Evolutionary conservation across 495 filamentous ascomycete species (phyloP).

Genomic region (Aspergillus cristatus): DNA sequence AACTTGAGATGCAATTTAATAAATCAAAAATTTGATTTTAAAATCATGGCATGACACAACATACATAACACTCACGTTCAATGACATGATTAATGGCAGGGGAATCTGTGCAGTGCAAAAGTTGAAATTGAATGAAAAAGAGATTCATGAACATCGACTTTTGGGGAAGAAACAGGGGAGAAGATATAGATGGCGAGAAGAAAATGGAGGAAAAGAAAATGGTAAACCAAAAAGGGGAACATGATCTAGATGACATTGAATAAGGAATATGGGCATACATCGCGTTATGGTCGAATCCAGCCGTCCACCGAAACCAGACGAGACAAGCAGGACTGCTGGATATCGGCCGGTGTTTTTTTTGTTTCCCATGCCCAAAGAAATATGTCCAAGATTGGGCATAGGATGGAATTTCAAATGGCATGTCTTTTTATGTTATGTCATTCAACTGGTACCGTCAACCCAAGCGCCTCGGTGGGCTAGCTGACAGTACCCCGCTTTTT

Average conservation of each 20-base stretch:
- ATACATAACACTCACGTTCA: background rate
- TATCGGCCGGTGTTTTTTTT: too few relatives aligned
- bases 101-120: slow-evolving; percentile 25
- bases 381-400: too few relatives aligned
- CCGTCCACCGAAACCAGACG: background rate
- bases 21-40: too few relatives aligned
- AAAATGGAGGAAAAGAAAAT: background rate
- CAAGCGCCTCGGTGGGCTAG: too few relatives aligned
- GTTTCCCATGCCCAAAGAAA: background rate
- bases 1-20: too few relatives aligned
- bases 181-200: background rate
- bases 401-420: too few relatives aligned
- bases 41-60: background rate
- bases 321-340: background rate
- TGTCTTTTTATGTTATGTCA: background rate
- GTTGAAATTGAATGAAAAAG: background rate
- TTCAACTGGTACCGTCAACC: background rate
- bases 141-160: background rate
- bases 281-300: background rate
- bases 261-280: slow-evolving; percentile 3
- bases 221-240: slow-evolving; percentile 2
- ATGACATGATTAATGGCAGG: slow-evolving; percentile 4
- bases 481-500: background rate
- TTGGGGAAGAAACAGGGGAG: background rate
- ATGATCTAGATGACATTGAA: slow-evolving; percentile 9